Percentiles rank a stretch among this genome's conserved stretches.
phyloP scores from a whole-genome alignment of 2,329 filamentous ascomycete species.

The Rhynchosporium secalis region DNA sequence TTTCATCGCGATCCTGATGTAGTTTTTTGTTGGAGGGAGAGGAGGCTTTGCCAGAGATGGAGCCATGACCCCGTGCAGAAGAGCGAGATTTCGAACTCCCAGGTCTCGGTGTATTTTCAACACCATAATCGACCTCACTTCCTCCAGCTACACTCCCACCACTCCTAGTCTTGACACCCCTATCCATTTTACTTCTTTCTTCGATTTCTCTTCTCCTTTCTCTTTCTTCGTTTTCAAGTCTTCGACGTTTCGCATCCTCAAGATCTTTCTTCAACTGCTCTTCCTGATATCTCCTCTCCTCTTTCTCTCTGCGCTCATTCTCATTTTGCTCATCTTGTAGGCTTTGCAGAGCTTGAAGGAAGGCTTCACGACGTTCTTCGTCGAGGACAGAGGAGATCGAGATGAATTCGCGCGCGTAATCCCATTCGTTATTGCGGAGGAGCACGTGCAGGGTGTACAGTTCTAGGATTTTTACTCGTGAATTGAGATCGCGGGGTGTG shows the following conservation, averaged over 20 bases:
- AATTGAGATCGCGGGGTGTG: slow-evolving; percentile 80
- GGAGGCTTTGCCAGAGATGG: slow-evolving; percentile 37
- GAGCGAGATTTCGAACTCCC: slow-evolving; percentile 32
- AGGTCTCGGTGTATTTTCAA: slow-evolving; percentile 52
- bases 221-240: slow-evolving; percentile 61
- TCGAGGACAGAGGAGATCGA: slow-evolving; percentile 82
- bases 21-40: slow-evolving; percentile 36
- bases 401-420: slow-evolving; percentile 91
- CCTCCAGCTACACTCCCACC: slow-evolving; percentile 40
- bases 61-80: slow-evolving; percentile 23
- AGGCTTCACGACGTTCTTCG: slow-evolving; percentile 86
- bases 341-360: slow-evolving; percentile 80
- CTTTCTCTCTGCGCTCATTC: slow-evolving; percentile 62
- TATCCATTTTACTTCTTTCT: slow-evolving; percentile 53
- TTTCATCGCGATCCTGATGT: neutral
- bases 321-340: slow-evolving; percentile 81
- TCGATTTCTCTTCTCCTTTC: slow-evolving; percentile 53
- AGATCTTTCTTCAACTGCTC: slow-evolving; percentile 57
- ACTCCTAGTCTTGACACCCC: slow-evolving; percentile 35
- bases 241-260: slow-evolving; percentile 55
- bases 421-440: slow-evolving; percentile 93
- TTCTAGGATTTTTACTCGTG: slow-evolving; percentile 88
- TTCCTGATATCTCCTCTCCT: slow-evolving; percentile 56
- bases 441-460: slow-evolving; percentile 93
- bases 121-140: slow-evolving; percentile 68